Conservation (phyloP, 305 asterid species). For the Galium porrigens region DNA sequence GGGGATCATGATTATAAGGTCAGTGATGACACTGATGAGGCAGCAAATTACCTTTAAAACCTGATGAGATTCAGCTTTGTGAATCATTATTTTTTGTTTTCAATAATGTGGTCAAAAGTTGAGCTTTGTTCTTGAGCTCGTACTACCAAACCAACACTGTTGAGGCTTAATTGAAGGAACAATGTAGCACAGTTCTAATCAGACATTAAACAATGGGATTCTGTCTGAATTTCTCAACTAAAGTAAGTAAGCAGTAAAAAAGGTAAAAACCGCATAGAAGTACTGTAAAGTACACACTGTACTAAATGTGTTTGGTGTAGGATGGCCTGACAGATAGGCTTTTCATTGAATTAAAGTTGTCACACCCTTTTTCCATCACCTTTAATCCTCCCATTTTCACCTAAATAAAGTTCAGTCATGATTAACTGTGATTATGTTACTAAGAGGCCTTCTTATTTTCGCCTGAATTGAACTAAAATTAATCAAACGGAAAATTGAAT, state of each 20-base stretch:
- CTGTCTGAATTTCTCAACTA: neutral
- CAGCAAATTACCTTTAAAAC: neutral
- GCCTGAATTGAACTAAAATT: too few species aligned
- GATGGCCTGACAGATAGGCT: neutral
- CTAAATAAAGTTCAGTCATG: neutral
- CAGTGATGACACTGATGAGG: neutral
- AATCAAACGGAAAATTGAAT: too few species aligned
- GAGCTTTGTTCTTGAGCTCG: neutral
- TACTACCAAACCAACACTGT: neutral
- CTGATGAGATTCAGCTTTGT: neutral
- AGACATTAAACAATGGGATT: neutral
- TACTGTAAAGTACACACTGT: conserved; percentile 2
- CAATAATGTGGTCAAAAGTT: neutral
- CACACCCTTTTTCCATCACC: neutral
- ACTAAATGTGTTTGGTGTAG: neutral
- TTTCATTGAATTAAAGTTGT: neutral
- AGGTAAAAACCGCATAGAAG: neutral
- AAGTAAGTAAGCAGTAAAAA: neutral
- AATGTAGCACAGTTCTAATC: neutral
- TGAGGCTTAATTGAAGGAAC: neutral
- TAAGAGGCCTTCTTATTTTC: too few species aligned
- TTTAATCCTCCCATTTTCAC: neutral
- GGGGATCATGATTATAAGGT: conserved; percentile 5
- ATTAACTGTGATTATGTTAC: too few species aligned
- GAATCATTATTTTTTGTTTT: neutral